Base-by-base conservation (phyloP, 2,329 filamentous ascomycete species). In the Monosporascus sp. region DNA sequence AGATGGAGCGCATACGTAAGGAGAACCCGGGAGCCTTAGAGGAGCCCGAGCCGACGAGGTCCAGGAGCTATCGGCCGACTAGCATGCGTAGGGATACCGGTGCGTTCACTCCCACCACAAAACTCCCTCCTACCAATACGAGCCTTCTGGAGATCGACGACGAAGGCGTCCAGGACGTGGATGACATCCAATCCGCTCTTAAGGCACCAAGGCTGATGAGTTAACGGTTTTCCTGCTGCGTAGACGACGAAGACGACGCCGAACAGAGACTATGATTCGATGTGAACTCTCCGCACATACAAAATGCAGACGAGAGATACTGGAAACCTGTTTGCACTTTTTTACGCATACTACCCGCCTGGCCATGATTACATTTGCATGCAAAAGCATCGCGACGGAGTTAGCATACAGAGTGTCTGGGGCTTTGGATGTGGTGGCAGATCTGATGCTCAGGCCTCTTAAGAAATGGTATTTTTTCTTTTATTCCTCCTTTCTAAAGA, bases 1-100 rank as follows among this genome's bases (percentile, higher is more conserved):
- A 89, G 68, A 77, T 83, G 57, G 76, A 79, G 49, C 79, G 81
- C 24, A 66, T 84, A 20, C 65, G 74, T 51, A 73, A 74, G 15
- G 80, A 86, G 55, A 77, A 81, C 52, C 73, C 77, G 1, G 52
- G 53, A 15, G 52, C 51, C n/a, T 11, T 45, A 6, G 51, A 51
- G 9, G 47, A 58, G 24, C 42, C 53, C 15, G 62, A 67, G 38
- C 58, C 72, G 39, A 62, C 63, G 36, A 77, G 75, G 63, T 65
- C 72, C 17, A 72, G 80, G 45, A 79, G 74, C 41, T 78, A 76
- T 54, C 74, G 80, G 17, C 75, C 78, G 36, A 76, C 77, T 52
- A 80, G 73, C 56, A 78, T 83, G 72, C 74, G 80, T 46, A 73
- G 74, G 55, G 78, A 77, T 45, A 61, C 70, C 54, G 57, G 59